Evolutionary conservation across 2,329 filamentous ascomycete species (phyloP).

Genomic region (Alternaria angustiovoidea): DNA sequence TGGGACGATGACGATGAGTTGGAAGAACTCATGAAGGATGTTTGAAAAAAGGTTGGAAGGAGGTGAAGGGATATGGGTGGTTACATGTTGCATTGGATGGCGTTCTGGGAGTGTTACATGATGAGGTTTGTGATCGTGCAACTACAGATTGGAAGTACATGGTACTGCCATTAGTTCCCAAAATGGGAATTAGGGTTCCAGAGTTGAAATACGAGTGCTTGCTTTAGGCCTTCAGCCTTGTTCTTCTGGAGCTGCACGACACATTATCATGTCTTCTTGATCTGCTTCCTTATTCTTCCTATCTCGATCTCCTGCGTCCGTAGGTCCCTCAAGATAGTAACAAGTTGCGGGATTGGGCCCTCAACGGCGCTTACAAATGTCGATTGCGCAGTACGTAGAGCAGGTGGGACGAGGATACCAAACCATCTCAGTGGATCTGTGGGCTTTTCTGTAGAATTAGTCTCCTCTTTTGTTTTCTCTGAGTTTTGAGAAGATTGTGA

Average conservation of each 20-base stretch:
- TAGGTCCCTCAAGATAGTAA: conserved; percentile 68
- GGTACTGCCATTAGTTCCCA: no score
- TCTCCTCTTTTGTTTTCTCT: conserved; percentile 2
- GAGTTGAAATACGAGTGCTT: no score
- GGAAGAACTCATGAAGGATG: conserved; percentile 58
- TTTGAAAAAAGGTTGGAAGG: conserved; percentile 21
- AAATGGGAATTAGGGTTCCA: no score
- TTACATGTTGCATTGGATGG: conserved; percentile 19
- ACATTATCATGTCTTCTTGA: conserved; percentile 46
- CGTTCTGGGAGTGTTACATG: conserved; percentile 2
- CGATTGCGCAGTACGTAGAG: conserved; percentile 65
- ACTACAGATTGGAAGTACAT: no score
- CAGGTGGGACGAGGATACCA: conserved; percentile 60
- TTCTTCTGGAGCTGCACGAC: background rate
- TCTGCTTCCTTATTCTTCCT: conserved; percentile 61
- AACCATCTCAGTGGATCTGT: conserved; percentile 66
- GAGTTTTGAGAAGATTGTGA: background rate
- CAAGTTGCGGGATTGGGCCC: conserved; percentile 64
- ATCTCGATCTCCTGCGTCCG: conserved; percentile 73
- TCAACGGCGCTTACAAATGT: conserved; percentile 66
- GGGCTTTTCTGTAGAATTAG: conserved; percentile 8
- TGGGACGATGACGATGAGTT: conserved; percentile 81
- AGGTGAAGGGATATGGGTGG: background rate
- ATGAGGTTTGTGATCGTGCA: no score
- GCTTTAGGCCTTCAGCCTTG: background rate